A percentile compares a stretch with the other conserved stretches of the same genome.
phyloP scores from a whole-genome alignment of 768 basidiomycete species.

The Hirschioporus abietinus region DNA sequence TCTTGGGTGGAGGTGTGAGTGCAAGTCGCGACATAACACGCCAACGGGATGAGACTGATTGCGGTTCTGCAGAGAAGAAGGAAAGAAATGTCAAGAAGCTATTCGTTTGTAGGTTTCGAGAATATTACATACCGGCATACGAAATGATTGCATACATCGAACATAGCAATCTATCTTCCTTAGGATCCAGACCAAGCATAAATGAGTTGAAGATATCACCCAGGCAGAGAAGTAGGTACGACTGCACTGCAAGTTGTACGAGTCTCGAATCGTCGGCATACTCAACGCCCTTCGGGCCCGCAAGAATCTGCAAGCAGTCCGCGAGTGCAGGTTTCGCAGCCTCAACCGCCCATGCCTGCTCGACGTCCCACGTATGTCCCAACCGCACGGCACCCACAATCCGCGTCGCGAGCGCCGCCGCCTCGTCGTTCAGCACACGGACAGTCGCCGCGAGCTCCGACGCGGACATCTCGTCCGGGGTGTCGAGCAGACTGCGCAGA shows the following conservation, averaged over 20 bases:
- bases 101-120: not conserved
- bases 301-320: not conserved
- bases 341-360: constrained; percentile 3
- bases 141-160: constrained; percentile 22
- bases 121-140: not conserved
- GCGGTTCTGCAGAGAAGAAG: constrained; percentile 22
- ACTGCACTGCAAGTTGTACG: constrained; percentile 31
- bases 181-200: constrained; percentile 26
- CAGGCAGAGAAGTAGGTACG: constrained; percentile 31
- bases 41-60: constrained; percentile 31
- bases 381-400: not conserved
- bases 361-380: not conserved
- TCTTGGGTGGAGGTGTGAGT: not conserved
- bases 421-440: not conserved
- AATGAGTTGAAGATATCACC: constrained; percentile 26
- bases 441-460: not conserved
- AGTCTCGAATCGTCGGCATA: constrained; percentile 28
- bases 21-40: constrained; percentile 19
- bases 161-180: constrained; percentile 24
- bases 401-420: not conserved
- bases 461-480: not conserved
- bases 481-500: constrained; percentile 3
- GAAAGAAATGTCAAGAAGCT: constrained; percentile 1
- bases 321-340: not conserved
- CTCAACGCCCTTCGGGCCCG: constrained; percentile 19